Percentiles rank a stretch among this genome's conserved stretches.
Evolutionary conservation across 345 rosid genomes (phyloP).

Genomic region (Orychophragmus violaceus): DNA sequence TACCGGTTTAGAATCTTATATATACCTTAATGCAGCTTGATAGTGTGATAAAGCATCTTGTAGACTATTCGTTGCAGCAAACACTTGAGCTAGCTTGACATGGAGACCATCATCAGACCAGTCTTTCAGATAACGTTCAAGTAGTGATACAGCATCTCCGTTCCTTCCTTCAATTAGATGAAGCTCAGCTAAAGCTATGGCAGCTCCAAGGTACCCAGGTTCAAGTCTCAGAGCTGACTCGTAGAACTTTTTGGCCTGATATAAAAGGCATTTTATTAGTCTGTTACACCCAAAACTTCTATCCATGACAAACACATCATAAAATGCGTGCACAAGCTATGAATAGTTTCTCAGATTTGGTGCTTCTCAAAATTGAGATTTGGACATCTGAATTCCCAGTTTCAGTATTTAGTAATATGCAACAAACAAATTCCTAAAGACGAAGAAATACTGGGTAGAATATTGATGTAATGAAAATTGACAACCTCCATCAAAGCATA

Average conservation of each 20-base stretch:
- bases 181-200: conserved; percentile 92
- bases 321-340: conserved; percentile 1
- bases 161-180: conserved; percentile 86
- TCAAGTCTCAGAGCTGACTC: conserved; percentile 94
- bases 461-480: neutral
- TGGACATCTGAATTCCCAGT: neutral
- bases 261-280: neutral
- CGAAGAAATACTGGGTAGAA: neutral
- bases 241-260: conserved; percentile 90
- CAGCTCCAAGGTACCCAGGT: conserved; percentile 95
- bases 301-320: neutral
- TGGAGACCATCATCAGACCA: conserved; percentile 99
- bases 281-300: neutral
- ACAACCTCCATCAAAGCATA: conserved; percentile 4
- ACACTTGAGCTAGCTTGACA: conserved; percentile 94
- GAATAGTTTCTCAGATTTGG: neutral
- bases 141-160: conserved; percentile 88
- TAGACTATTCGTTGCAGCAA: conserved; percentile 77
- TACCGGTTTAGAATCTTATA: neutral
- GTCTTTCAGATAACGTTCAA: conserved; percentile 91
- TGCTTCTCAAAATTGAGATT: neutral
- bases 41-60: conserved; percentile 84
- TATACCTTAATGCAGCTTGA: conserved; percentile 84
- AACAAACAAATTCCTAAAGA: neutral
- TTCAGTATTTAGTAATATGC: neutral